phyloP scores from a whole-genome alignment of 2,329 filamentous ascomycete species.

The Erysiphe pulchra region DNA sequence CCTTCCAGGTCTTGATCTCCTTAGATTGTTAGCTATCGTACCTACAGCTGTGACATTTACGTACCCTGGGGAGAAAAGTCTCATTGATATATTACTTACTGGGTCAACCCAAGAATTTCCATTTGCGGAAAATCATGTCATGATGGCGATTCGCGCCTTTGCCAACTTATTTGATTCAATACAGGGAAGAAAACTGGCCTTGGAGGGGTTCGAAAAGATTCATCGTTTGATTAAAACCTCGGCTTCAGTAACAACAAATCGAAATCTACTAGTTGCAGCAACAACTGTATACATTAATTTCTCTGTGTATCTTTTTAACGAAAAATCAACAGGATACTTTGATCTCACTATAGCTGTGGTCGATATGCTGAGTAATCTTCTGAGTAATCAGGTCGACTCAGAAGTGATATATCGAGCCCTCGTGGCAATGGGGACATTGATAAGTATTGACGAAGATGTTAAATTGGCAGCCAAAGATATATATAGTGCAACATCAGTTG shows the following conservation, averaged over 20 bases:
- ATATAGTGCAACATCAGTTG: conserved; percentile 21
- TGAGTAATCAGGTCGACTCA: conserved; percentile 42
- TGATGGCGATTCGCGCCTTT: conserved; percentile 63
- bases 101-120: conserved; percentile 30
- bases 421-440: conserved; percentile 58
- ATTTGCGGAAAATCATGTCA: conserved; percentile 52
- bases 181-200: conserved; percentile 40
- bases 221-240: conserved; percentile 26
- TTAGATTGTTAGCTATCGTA: conserved; percentile 55
- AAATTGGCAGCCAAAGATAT: conserved; percentile 30
- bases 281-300: conserved; percentile 71
- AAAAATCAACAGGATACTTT: conserved; percentile 10
- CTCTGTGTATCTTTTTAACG: conserved; percentile 38
- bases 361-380: conserved; percentile 33
- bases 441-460: conserved; percentile 29
- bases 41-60: conserved; percentile 36
- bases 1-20: conserved; percentile 61
- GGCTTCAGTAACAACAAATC: conserved; percentile 40
- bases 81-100: conserved; percentile 32
- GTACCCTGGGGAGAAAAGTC: conserved; percentile 24
- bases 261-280: conserved; percentile 60
- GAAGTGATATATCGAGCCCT: conserved; percentile 67
- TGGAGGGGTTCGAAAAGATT: conserved; percentile 26
- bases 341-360: conserved; percentile 22
- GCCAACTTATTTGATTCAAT: conserved; percentile 62